phyloP scores from a whole-genome alignment of 2,329 filamentous ascomycete species.

The Madurella fahalii region DNA sequence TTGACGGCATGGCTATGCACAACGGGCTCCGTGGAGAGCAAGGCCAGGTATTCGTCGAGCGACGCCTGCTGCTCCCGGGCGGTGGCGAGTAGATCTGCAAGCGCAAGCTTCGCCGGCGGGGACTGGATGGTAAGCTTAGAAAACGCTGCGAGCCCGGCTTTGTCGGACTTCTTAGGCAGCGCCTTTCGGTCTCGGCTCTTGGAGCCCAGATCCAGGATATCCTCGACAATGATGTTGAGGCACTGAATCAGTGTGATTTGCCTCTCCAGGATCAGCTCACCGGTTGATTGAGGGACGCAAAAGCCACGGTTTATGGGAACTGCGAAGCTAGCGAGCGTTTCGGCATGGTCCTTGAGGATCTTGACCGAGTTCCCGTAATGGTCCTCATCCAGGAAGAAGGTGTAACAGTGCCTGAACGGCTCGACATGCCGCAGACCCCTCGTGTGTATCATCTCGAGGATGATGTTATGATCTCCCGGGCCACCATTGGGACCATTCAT shows the following conservation, averaged over 20 bases:
- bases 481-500: neutral
- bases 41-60: constrained; percentile 33
- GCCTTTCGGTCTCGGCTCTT: constrained; percentile 26
- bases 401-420: constrained; percentile 31
- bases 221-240: constrained; percentile 41
- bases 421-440: constrained; percentile 32
- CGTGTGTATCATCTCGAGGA: constrained; percentile 33
- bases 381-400: constrained; percentile 37
- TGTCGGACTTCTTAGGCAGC: constrained; percentile 29
- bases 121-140: constrained; percentile 32
- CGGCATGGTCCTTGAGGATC: constrained; percentile 23
- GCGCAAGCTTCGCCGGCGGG: constrained; percentile 27
- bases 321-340: constrained; percentile 25
- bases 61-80: constrained; percentile 33
- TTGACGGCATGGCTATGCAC: constrained; percentile 35
- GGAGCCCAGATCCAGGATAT: constrained; percentile 39
- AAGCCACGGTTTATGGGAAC: constrained; percentile 23
- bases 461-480: constrained; percentile 35
- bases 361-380: constrained; percentile 38
- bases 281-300: constrained; percentile 28
- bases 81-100: constrained; percentile 30
- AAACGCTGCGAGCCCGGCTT: constrained; percentile 29
- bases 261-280: constrained; percentile 38
- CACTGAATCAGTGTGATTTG: constrained; percentile 35
- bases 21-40: constrained; percentile 33